Evolutionary conservation across 2,329 filamentous ascomycete genomes (phyloP).

Genomic region (Pestalotiopsis sp.): DNA sequence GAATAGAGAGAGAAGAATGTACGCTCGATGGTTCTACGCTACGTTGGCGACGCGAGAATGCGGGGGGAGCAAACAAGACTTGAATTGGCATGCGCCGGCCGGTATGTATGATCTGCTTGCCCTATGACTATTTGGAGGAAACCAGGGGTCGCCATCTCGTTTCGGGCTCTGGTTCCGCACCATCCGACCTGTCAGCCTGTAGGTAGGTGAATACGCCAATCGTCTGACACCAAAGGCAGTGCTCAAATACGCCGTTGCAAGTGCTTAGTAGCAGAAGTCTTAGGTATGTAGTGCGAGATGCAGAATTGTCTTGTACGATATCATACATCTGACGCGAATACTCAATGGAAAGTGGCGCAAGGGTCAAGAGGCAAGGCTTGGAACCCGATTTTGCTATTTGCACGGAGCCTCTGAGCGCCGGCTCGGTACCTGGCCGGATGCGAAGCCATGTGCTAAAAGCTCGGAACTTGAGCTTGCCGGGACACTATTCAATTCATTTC

Average conservation of each 20-base stretch:
- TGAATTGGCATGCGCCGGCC: not conserved
- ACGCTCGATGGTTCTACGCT: not conserved
- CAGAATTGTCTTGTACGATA: not conserved
- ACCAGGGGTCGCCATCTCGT: not conserved
- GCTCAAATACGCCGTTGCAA: not conserved
- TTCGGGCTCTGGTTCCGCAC: not conserved
- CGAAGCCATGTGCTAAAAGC: not conserved
- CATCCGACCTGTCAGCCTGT: not conserved
- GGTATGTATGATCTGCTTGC: not conserved
- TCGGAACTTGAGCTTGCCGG: not conserved
- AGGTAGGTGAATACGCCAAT: not conserved
- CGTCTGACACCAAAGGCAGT: not conserved
- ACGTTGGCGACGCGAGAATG: not conserved
- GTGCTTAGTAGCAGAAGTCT: not conserved
- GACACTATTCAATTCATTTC: not conserved
- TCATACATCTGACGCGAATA: not conserved
- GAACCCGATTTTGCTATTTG: not conserved
- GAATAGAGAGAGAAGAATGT: not conserved
- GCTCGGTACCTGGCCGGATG: not conserved
- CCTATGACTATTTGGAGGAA: not conserved
- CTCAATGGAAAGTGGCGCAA: no score
- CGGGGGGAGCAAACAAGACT: not conserved
- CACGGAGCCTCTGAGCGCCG: not conserved
- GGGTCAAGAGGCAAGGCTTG: not conserved
- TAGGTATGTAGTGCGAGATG: not conserved